These are phyloP conservation scores for Raphanus raphanistrum DNA, from an alignment of 345 rosid genomes.

Conservation along the genomic window DNA sequence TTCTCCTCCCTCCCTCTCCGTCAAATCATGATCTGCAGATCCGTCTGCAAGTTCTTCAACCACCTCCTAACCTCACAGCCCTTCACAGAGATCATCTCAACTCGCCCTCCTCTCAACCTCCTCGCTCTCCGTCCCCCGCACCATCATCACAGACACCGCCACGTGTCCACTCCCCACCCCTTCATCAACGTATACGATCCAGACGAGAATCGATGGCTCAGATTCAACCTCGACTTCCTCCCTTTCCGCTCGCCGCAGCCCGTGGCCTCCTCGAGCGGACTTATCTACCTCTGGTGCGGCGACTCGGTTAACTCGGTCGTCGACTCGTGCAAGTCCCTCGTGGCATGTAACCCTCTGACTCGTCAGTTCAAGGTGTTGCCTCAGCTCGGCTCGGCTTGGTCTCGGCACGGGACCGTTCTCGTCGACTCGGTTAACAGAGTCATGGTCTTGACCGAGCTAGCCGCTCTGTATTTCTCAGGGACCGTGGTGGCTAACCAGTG, in stretches of 20 bases:
- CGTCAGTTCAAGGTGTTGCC: slow-evolving; percentile 69
- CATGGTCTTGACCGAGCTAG: slow-evolving; percentile 80
- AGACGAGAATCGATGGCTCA: slow-evolving; percentile 56
- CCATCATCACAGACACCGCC: slow-evolving; percentile 42
- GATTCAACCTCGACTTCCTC: slow-evolving; percentile 65
- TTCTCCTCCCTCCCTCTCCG: slow-evolving; percentile 79
- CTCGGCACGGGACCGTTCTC: slow-evolving; percentile 75
- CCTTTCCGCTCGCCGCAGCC: slow-evolving; percentile 74
- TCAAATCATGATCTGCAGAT: slow-evolving; percentile 68
- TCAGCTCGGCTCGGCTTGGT: slow-evolving; percentile 93
- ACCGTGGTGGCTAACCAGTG: slow-evolving; percentile 41
- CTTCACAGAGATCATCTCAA: slow-evolving; percentile 50
- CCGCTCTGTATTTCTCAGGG: slow-evolving; percentile 62
- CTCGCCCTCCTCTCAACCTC: slow-evolving; percentile 57
- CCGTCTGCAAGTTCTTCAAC: slow-evolving; percentile 64
- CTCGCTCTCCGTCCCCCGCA: slow-evolving; percentile 75
- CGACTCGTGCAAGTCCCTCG: slow-evolving; percentile 62
- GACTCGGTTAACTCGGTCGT: slow-evolving; percentile 45
- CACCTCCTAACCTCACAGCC: slow-evolving; percentile 47
- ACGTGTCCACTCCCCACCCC: slow-evolving; percentile 27
- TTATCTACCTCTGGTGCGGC: slow-evolving; percentile 74
- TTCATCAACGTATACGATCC: slow-evolving; percentile 72
- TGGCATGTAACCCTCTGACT: slow-evolving; percentile 77
- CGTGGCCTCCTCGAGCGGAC: slow-evolving; percentile 68
- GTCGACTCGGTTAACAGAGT: slow-evolving; percentile 68